Percentiles rank a stretch among this genome's conserved stretches.
phyloP scores from a whole-genome alignment of 2,329 filamentous ascomycete species.

The Colletotrichum noveboracense region DNA sequence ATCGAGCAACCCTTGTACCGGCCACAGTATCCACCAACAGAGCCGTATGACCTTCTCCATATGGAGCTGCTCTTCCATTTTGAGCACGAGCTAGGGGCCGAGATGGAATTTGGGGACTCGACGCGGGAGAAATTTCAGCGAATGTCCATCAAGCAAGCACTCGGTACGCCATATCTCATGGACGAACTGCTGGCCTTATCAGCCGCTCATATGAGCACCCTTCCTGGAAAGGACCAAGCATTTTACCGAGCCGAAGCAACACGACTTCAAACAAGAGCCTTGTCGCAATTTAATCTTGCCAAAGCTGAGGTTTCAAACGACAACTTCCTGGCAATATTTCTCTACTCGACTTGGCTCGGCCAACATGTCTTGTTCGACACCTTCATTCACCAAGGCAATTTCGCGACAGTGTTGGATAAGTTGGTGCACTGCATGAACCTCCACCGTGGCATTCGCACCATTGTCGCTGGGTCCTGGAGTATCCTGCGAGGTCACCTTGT shows the following conservation, averaged over 20 bases:
- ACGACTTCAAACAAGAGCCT: conserved; percentile 48
- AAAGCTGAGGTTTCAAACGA: conserved; percentile 32
- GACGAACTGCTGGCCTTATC: conserved; percentile 51
- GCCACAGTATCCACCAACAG: background rate
- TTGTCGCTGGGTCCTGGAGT: conserved; percentile 28
- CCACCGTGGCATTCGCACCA: conserved; percentile 45
- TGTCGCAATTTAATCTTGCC: conserved; percentile 39
- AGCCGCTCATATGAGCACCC: conserved; percentile 44
- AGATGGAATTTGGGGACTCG: background rate
- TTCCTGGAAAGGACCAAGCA: conserved; percentile 26
- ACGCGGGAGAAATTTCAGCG: background rate
- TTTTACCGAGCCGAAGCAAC: conserved; percentile 43
- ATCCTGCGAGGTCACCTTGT: background rate
- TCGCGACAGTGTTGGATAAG: conserved; percentile 38
- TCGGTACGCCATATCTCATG: conserved; percentile 47
- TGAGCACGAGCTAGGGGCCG: background rate
- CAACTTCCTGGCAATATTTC: conserved; percentile 42
- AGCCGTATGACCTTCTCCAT: background rate
- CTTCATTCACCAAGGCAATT: background rate
- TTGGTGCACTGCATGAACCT: conserved; percentile 45
- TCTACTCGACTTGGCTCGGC: conserved; percentile 50
- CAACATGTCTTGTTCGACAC: conserved; percentile 54
- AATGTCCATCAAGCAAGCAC: background rate
- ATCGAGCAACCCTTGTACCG: background rate
- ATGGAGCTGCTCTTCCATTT: conserved; percentile 5